phyloP scores from a whole-genome alignment of 768 basidiomycete genomes.

The Rubroboletus pulcherrimus region DNA sequence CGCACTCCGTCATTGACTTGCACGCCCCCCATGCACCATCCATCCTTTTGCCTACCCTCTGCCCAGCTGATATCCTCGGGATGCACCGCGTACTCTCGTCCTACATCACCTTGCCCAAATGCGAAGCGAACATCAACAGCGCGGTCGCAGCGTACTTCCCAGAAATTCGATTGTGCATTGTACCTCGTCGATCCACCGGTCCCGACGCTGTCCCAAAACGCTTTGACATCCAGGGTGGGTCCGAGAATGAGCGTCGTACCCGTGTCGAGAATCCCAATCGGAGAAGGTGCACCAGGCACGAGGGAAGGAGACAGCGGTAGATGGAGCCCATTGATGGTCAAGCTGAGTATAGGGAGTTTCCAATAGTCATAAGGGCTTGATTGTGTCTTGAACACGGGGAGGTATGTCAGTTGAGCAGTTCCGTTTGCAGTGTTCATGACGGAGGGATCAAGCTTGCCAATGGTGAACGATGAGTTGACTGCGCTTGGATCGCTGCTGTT shows the following conservation, averaged over 20 bases:
- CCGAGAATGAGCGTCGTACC: slow-evolving; percentile 58
- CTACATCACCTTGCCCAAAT: slow-evolving; percentile 36
- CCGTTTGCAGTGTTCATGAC: slow-evolving; percentile 23
- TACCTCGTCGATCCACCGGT: slow-evolving; percentile 36
- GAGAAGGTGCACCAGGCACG: slow-evolving; percentile 36
- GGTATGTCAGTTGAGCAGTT: slow-evolving; percentile 32
- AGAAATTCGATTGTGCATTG: slow-evolving; percentile 35
- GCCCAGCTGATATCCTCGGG: slow-evolving; percentile 53
- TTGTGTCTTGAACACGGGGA: slow-evolving; percentile 38
- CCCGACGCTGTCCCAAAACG: slow-evolving; percentile 49
- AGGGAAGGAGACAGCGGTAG: slow-evolving; percentile 45
- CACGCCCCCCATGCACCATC: slow-evolving; percentile 56
- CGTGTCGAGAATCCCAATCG: slow-evolving; percentile 60
- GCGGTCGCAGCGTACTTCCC: slow-evolving; percentile 50
- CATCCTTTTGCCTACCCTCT: slow-evolving; percentile 35
- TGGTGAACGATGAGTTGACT: slow-evolving; percentile 44
- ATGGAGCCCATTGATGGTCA: slow-evolving; percentile 42
- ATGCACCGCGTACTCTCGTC: slow-evolving; percentile 42
- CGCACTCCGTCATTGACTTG: slow-evolving; percentile 50
- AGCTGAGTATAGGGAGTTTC: slow-evolving; percentile 47
- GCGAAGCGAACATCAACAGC: slow-evolving; percentile 44
- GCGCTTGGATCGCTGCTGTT: slow-evolving; percentile 16
- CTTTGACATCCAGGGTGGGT: slow-evolving; percentile 47
- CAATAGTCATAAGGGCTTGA: slow-evolving; percentile 48
- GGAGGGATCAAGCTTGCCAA: slow-evolving; percentile 45